Conservation (phyloP, 208 protist species). For the Angomonas ambiguus region DNA sequence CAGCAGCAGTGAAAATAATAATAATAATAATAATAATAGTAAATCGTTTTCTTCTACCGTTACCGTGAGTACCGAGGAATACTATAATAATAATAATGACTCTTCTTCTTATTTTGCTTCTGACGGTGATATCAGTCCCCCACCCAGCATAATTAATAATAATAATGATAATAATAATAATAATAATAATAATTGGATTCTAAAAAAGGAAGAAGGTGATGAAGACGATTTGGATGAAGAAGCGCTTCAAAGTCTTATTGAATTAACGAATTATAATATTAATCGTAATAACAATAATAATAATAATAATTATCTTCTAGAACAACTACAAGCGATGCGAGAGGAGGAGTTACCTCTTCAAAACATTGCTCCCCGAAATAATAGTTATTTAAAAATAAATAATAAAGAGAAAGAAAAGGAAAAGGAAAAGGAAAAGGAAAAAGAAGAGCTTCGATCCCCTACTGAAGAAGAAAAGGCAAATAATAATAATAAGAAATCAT, state of each 20-base stretch:
- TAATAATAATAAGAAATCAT: conserved; percentile 2
- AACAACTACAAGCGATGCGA: background rate
- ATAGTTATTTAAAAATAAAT: conserved; percentile 1
- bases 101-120: too few species aligned
- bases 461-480: background rate
- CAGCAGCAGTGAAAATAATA: background rate
- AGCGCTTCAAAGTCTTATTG: too few species aligned
- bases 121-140: too few species aligned
- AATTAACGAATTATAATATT: background rate
- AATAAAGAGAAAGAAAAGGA: background rate
- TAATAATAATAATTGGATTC: background rate
- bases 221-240: background rate
- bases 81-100: too few species aligned
- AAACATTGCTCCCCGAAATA: background rate
- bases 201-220: background rate
- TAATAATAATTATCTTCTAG: background rate
- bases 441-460: too few species aligned
- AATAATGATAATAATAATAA: background rate
- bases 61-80: background rate
- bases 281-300: background rate
- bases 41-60: background rate
- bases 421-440: too few species aligned
- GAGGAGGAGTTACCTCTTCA: background rate
- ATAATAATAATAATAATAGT: conserved; percentile 1
- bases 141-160: too few species aligned